A percentile compares a stretch with the other conserved stretches of the same genome.
phyloP scores from a whole-genome alignment of 2,329 filamentous ascomycete genomes.

The Colletotrichum destructivum region DNA sequence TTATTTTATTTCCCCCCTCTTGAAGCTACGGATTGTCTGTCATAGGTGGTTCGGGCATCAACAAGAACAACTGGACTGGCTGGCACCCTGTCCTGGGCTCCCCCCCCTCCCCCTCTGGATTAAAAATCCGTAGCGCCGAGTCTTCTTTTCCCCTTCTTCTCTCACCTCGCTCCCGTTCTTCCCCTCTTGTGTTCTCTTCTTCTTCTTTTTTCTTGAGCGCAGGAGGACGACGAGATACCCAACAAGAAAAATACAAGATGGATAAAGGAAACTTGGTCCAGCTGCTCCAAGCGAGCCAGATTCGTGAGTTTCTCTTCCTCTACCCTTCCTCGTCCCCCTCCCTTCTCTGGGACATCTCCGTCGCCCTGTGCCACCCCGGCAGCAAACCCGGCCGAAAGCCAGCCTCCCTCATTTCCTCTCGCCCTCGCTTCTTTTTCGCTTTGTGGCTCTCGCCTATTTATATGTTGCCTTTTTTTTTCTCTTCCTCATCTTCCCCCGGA shows the following conservation, averaged over 20 bases:
- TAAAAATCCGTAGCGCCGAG: constrained; percentile 36
- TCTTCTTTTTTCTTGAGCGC: constrained; percentile 35
- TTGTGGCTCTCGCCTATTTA: constrained; percentile 39
- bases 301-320: constrained; percentile 74
- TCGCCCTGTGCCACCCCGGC: constrained; percentile 38
- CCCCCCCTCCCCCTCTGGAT: constrained; percentile 23
- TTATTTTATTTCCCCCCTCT: constrained; percentile 10
- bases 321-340: too few species aligned
- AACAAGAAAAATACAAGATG: constrained; percentile 49
- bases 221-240: constrained; percentile 38
- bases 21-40: constrained; percentile 11
- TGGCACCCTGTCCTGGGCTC: constrained; percentile 16
- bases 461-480: constrained; percentile 32
- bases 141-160: constrained; percentile 39
- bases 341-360: neutral
- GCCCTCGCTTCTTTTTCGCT: constrained; percentile 40
- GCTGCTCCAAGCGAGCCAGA: constrained; percentile 89
- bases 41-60: constrained; percentile 40
- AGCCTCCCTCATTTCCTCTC: constrained; percentile 35
- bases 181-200: constrained; percentile 24
- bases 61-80: constrained; percentile 33
- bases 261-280: constrained; percentile 82
- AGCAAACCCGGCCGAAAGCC: constrained; percentile 34
- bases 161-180: constrained; percentile 37
- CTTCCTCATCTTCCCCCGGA: neutral